phyloP scores from a whole-genome alignment of 2,329 filamentous ascomycete genomes.

The Cladosporium halotolerans region DNA sequence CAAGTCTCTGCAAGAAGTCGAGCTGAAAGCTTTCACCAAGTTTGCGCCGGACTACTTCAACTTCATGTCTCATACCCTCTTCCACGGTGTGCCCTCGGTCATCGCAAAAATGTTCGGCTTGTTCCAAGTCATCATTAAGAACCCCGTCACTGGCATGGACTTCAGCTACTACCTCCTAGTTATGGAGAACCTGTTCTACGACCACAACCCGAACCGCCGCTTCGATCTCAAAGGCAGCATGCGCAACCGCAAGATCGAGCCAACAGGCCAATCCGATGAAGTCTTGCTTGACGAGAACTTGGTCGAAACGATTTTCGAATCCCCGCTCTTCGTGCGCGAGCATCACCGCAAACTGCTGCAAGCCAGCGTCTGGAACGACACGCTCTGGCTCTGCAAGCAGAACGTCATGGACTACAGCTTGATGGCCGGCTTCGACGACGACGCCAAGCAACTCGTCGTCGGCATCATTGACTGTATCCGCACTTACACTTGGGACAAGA shows the following conservation, averaged over 20 bases:
- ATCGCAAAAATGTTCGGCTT: conserved; percentile 99
- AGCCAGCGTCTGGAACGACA: conserved; percentile 95
- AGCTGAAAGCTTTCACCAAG: conserved; percentile 87
- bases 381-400: conserved; percentile 84
- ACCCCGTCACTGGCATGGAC: conserved; percentile 81
- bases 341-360: conserved; percentile 91
- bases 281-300: conserved; percentile 97
- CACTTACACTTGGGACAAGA: conserved; percentile 99
- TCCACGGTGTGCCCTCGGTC: conserved; percentile 85
- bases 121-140: conserved; percentile 96
- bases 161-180: conserved; percentile 91
- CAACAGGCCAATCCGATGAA: conserved; percentile 91
- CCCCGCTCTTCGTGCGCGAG: conserved; percentile 87
- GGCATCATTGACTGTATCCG: conserved; percentile 98
- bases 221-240: conserved; percentile 96
- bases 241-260: conserved; percentile 95
- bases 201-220: conserved; percentile 72
- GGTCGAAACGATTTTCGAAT: conserved; percentile 98
- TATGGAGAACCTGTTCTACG: conserved; percentile 98
- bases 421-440: conserved; percentile 96
- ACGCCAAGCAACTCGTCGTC: conserved; percentile 82
- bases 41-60: conserved; percentile 97
- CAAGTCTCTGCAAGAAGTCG: conserved; percentile 83
- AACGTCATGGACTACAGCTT: conserved; percentile 99
- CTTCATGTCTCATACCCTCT: conserved; percentile 93